Conservation (phyloP, 164 flowering plant species). For the Magnolia kwangsiensis region DNA sequence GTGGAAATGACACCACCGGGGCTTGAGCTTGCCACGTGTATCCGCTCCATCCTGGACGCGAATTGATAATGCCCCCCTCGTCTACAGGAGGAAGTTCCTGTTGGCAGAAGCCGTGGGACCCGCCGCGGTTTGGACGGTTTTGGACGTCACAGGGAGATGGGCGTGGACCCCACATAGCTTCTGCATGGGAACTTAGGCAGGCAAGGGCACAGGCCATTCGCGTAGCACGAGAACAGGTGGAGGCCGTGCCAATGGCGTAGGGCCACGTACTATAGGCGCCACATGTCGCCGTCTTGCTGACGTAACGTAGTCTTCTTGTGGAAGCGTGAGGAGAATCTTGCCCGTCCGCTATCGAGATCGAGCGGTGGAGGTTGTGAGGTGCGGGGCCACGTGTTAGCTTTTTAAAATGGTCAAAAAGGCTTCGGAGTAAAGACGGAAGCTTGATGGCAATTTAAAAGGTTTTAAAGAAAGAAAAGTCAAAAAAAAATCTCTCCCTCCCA, state of each 20-base stretch:
- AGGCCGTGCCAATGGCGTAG: background rate
- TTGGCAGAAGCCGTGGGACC: no score
- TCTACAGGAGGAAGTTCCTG: no score
- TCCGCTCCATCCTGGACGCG: background rate
- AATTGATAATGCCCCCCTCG: no score
- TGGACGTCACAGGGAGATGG: no score
- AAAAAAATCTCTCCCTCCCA: background rate
- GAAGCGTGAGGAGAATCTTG: background rate
- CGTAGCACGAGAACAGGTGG: background rate
- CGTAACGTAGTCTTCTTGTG: conserved; percentile 24
- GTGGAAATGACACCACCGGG: conserved; percentile 1
- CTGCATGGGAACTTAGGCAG: no score
- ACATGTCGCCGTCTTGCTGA: conserved; percentile 26
- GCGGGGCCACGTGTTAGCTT: background rate
- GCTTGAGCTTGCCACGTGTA: conserved; percentile 9
- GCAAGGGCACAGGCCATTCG: no score
- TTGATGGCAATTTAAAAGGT: background rate
- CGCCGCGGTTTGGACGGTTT: no score
- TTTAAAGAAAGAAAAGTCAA: background rate
- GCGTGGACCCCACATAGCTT: no score
- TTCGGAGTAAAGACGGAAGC: background rate
- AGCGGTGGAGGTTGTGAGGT: background rate
- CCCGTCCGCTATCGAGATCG: conserved; percentile 8
- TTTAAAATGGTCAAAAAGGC: background rate
- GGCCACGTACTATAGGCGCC: conserved; percentile 31